phyloP scores from a whole-genome alignment of 441 rosid genomes.

The Erodium moschatum region DNA sequence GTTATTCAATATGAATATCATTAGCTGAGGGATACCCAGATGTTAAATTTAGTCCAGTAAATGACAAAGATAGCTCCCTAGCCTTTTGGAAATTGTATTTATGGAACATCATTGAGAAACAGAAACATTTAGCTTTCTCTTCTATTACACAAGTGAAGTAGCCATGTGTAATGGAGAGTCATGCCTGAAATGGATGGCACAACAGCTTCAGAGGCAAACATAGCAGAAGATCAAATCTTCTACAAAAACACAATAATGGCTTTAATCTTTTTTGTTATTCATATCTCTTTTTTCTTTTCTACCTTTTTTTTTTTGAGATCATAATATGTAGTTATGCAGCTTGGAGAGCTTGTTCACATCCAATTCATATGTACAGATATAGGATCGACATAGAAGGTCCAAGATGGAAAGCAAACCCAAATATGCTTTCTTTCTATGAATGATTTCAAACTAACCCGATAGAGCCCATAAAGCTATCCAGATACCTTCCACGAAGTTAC shows the following conservation, averaged over 20 bases:
- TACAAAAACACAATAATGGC: background rate
- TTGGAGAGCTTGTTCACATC: constrained; percentile 41
- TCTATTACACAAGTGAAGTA: background rate
- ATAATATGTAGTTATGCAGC: constrained; percentile 26
- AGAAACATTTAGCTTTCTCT: background rate
- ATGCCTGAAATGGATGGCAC: too few species aligned
- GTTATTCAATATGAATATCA: too few species aligned
- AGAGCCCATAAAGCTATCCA: constrained; percentile 18
- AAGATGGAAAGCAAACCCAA: constrained; percentile 22
- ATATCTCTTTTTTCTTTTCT: background rate
- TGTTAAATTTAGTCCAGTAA: background rate
- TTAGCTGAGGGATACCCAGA: too few species aligned
- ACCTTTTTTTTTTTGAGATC: background rate
- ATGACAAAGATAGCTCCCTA: background rate
- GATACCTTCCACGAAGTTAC: constrained; percentile 25
- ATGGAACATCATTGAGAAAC: background rate
- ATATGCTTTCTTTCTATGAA: constrained; percentile 6
- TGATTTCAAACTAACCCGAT: constrained; percentile 14
- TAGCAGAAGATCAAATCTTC: too few species aligned
- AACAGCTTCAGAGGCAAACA: too few species aligned
- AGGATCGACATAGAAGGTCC: constrained; percentile 16
- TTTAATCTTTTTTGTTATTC: background rate
- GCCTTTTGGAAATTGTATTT: background rate
- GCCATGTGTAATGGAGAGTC: too few species aligned
- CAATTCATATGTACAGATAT: constrained; percentile 34